A percentile compares a stretch with the other conserved stretches of the same genome.
Evolutionary conservation across 2,329 filamentous ascomycete species (phyloP).

Genomic region (Sporothrix mexicana): DNA sequence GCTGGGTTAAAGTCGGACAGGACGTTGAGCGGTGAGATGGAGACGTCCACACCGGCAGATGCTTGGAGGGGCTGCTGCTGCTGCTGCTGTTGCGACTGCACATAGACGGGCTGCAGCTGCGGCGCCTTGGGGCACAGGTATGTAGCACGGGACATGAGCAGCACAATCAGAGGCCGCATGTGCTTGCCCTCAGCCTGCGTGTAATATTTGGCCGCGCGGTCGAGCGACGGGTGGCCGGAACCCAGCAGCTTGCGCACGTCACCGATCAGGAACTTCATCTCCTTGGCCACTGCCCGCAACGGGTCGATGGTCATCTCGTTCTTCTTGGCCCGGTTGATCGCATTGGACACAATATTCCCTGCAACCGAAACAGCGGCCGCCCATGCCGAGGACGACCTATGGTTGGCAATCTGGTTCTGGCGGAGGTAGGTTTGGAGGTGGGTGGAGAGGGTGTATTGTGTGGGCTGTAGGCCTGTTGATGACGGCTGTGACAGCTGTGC

Average conservation of each 20-base stretch:
- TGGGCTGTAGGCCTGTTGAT: neutral
- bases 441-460: neutral
- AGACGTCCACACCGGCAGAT: conserved; percentile 56
- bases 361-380: conserved; percentile 74
- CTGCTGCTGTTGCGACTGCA: neutral
- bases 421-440: conserved; percentile 16
- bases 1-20: conserved; percentile 85
- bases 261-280: conserved; percentile 93
- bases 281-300: conserved; percentile 86
- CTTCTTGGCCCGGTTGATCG: conserved; percentile 65
- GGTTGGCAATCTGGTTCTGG: conserved; percentile 7
- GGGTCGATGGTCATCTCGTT: conserved; percentile 81
- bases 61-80: conserved; percentile 52
- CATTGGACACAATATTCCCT: conserved; percentile 73
- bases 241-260: conserved; percentile 93
- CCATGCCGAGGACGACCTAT: conserved; percentile 65
- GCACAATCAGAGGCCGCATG: conserved; percentile 88
- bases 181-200: conserved; percentile 97
- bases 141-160: conserved; percentile 95
- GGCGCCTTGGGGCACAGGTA: conserved; percentile 70
- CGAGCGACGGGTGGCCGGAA: conserved; percentile 90
- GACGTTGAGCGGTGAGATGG: conserved; percentile 61
- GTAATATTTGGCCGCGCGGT: conserved; percentile 97
- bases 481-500: neutral
- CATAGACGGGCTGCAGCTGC: conserved; percentile 36